phyloP scores from a whole-genome alignment of 2,329 filamentous ascomycete species.

The Pseudopithomyces chartarum region DNA sequence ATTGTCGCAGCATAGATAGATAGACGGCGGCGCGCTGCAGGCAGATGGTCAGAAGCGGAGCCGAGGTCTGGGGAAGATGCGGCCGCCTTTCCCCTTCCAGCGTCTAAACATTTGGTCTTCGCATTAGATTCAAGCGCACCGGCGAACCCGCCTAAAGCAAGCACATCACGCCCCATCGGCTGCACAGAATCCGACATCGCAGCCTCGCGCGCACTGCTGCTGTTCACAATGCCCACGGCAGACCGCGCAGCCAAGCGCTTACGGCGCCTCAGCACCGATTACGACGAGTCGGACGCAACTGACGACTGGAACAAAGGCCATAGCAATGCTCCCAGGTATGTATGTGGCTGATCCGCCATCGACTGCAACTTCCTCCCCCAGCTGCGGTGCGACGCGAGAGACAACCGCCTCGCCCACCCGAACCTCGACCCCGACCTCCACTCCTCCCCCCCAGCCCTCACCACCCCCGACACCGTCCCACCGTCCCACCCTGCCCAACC shows the following conservation, averaged over 20 bases:
- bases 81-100: constrained; percentile 5
- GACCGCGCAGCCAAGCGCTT: constrained; percentile 45
- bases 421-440: background rate
- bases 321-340: constrained; percentile 41
- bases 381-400: constrained; percentile 11
- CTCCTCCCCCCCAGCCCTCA: constrained; percentile 1
- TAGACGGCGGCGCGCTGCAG: background rate
- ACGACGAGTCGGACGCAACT: constrained; percentile 40
- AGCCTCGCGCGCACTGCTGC: background rate
- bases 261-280: constrained; percentile 47
- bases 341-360: constrained; percentile 23
- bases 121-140: background rate
- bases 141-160: background rate
- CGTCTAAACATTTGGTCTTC: background rate
- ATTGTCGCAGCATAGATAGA: background rate
- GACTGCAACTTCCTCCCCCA: constrained; percentile 3
- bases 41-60: background rate
- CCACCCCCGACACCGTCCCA: background rate
- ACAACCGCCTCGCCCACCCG: background rate
- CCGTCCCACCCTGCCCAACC: background rate
- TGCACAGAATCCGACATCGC: background rate
- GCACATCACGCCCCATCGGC: background rate
- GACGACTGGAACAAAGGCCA: constrained; percentile 41
- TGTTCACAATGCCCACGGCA: constrained; percentile 20
- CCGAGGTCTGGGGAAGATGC: constrained; percentile 3